These are phyloP conservation scores for Xylaria multiplex DNA, from an alignment of 2,329 filamentous ascomycete species.

Conservation along the genomic window DNA sequence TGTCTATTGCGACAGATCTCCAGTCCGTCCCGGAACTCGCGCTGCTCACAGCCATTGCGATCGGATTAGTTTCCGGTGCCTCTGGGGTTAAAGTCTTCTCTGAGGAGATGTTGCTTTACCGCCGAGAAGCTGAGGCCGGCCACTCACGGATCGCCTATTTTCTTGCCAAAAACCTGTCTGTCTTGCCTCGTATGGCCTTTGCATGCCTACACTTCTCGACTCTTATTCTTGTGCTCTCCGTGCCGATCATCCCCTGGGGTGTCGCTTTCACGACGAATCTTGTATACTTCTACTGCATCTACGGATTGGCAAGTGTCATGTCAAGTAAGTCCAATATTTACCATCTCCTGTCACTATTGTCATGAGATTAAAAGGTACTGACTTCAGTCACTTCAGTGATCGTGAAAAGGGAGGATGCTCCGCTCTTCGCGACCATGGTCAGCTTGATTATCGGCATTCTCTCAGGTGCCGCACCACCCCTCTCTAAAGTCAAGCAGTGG, in stretches of 20 bases:
- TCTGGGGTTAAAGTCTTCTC: constrained; percentile 68
- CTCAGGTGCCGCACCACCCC: constrained; percentile 62
- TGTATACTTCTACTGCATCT: constrained; percentile 68
- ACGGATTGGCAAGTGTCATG: constrained; percentile 62
- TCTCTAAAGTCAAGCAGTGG: constrained; percentile 61
- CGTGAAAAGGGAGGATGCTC: constrained; percentile 65
- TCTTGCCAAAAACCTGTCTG: constrained; percentile 63
- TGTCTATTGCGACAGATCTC: constrained; percentile 64
- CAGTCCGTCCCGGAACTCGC: constrained; percentile 62
- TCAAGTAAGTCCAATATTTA: constrained; percentile 49
- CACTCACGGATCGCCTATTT: constrained; percentile 67
- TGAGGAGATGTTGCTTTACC: constrained; percentile 64
- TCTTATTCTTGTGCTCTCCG: constrained; percentile 59
- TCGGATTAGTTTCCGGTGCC: constrained; percentile 64
- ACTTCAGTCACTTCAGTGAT: constrained; percentile 51
- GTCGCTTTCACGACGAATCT: constrained; percentile 62
- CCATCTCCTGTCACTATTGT: too few relatives aligned
- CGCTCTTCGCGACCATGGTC: constrained; percentile 65
- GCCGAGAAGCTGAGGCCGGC: constrained; percentile 65
- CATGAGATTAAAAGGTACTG: neutral
- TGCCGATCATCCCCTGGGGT: constrained; percentile 61
- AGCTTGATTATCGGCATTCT: constrained; percentile 64
- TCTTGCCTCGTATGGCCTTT: constrained; percentile 61
- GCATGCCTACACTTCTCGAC: constrained; percentile 66
- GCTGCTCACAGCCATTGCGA: constrained; percentile 63